phyloP scores from a whole-genome alignment of 768 basidiomycete genomes.

The Phylloporus sp. region DNA sequence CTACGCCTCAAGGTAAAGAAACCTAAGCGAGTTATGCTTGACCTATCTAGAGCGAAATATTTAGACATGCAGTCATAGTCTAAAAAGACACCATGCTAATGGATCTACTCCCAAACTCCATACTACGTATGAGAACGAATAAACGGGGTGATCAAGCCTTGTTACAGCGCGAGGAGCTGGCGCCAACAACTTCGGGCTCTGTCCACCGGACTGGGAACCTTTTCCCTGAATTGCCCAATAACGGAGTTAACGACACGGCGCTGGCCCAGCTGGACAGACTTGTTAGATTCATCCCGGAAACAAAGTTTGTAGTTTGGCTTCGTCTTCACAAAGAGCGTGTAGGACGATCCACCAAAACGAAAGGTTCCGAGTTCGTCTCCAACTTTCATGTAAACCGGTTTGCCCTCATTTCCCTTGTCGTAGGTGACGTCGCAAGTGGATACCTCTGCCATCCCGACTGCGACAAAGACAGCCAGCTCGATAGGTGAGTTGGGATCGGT shows the following conservation, averaged over 20 bases:
- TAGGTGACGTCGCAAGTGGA: conserved; percentile 24
- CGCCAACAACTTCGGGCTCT: no score
- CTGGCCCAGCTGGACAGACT: neutral
- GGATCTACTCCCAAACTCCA: no score
- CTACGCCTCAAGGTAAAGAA: neutral
- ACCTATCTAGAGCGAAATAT: no score
- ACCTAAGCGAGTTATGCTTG: no score
- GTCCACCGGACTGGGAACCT: no score
- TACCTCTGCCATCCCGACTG: conserved; percentile 61
- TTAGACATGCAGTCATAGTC: no score
- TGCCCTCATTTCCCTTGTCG: neutral
- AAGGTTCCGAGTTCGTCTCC: conserved; percentile 43
- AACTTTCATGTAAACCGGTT: neutral
- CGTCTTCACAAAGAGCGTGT: conserved; percentile 37
- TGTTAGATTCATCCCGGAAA: conserved; percentile 8
- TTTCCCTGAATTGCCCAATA: conserved; percentile 11
- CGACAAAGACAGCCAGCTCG: conserved; percentile 53
- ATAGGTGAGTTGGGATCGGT: conserved; percentile 39
- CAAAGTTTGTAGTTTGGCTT: conserved; percentile 1
- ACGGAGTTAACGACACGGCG: conserved; percentile 4
- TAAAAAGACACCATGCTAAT: no score
- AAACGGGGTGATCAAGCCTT: no score
- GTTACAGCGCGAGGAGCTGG: no score
- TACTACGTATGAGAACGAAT: no score
- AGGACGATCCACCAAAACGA: conserved; percentile 58